Evolutionary conservation across 805 yeast genomes (phyloP).

Genomic region (Saccharomycopsis schoenii): DNA sequence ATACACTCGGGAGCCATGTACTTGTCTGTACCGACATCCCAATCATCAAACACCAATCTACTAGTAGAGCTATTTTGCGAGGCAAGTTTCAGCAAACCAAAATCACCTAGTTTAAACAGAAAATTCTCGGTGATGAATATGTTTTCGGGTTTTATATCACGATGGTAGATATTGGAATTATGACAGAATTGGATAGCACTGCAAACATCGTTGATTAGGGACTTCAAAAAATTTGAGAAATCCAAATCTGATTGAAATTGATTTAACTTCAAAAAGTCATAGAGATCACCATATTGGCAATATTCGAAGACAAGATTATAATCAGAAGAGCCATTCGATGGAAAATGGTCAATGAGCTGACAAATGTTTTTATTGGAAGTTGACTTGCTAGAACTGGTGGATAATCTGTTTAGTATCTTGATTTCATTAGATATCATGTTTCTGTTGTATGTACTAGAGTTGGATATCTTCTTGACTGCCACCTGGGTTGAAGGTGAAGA

Average conservation of each 20-base stretch:
- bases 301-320: constrained; percentile 55
- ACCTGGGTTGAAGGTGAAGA: constrained; percentile 26
- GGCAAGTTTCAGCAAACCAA: constrained; percentile 40
- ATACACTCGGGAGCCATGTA: constrained; percentile 92
- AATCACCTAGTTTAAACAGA: constrained; percentile 55
- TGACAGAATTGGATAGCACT: constrained; percentile 48
- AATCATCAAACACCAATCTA: constrained; percentile 23
- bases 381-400: background rate
- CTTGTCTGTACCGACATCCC: constrained; percentile 65
- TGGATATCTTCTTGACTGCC: constrained; percentile 46
- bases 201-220: constrained; percentile 40
- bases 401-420: constrained; percentile 21
- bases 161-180: constrained; percentile 48
- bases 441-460: constrained; percentile 28
- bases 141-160: constrained; percentile 71
- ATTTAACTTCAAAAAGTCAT: constrained; percentile 37
- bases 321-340: constrained; percentile 33
- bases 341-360: constrained; percentile 46
- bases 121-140: constrained; percentile 43
- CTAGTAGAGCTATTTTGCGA: constrained; percentile 30
- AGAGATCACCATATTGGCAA: constrained; percentile 57
- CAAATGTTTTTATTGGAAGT: constrained; percentile 34
- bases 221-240: constrained; percentile 25
- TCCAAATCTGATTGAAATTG: constrained; percentile 14
- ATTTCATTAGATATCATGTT: constrained; percentile 49